Base-by-base conservation (phyloP, 129 eudicot species). In the Helichrysum umbraculigerum region DNA sequence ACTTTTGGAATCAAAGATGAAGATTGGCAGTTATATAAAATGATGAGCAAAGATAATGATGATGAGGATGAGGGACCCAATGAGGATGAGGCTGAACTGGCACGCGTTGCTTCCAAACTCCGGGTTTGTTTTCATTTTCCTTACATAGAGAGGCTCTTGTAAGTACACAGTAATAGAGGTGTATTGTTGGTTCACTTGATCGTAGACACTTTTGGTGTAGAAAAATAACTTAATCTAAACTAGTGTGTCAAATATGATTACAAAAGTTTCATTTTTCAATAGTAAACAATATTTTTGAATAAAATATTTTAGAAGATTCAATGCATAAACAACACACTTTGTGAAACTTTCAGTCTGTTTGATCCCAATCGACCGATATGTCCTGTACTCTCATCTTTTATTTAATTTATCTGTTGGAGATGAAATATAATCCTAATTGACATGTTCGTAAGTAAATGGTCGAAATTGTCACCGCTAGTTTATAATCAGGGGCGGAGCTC, bases 21-120 rank as follows among this genome's bases (percentile, higher is more conserved):
- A 85, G 99, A 95, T 83, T 95, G 99, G 99, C 94, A 91, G 51
- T 91, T 95, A 37, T 95, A 95, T 83, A 95, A 95, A 84, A 83
- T 87, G 50, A 95, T 95, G 99, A 89, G 97, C 75, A 87, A 79
- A 88, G 99, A 95, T 81, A 91, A 95, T 51, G 99, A 95, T 32
- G 99, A 95, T 34, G 99, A 91, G 5, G 98, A 95, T 8, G 96
- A 95, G 54, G 88, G 84, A 68, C 91, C 89, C 59, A 90, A 95
- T 86, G 91, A 83, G 81, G 94, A 95, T 61, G 99, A 95, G 72
- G 71, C 88, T 9, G 99, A 95, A 87, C 81, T 95, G 54, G 84
- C 91, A 28, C 94, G 97, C 39, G 73, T 95, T 76, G 82, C 89
- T 78, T 79, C 96, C 69, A 85, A 84, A 79, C 97, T 95, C n/a